phyloP scores from a whole-genome alignment of 257 asterid genomes.

The Linaria vulgaris region DNA sequence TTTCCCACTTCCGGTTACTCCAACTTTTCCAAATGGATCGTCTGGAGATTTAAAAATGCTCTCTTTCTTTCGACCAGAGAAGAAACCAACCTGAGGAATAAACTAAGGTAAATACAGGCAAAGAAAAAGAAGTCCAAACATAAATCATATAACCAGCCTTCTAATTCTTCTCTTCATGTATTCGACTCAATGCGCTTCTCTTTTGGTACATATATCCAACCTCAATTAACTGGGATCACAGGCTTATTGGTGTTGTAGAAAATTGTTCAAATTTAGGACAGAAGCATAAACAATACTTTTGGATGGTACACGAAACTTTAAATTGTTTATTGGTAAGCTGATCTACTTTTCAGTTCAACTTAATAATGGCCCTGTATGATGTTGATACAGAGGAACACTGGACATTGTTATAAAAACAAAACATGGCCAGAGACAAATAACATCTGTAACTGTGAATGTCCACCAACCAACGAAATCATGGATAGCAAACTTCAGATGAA shows the following conservation, averaged over 20 bases:
- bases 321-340: no score
- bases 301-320: neutral
- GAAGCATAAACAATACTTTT: neutral
- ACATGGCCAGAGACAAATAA: neutral
- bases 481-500: neutral
- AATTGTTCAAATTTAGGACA: neutral
- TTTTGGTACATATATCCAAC: no score
- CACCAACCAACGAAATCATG: neutral
- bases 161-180: no score
- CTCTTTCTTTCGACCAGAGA: conserved; percentile 93
- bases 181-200: no score
- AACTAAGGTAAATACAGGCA: conserved; percentile 7
- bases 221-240: no score
- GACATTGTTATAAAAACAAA: no score
- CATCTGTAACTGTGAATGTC: neutral
- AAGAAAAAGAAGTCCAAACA: neutral
- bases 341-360: no score
- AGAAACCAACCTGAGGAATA: conserved; percentile 73
- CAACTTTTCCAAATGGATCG: conserved; percentile 92
- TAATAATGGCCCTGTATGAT: no score
- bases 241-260: no score
- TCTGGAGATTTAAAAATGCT: conserved; percentile 96
- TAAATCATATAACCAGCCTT: neutral
- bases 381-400: no score
- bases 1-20: conserved; percentile 96